Percentiles rank a stretch among this genome's conserved stretches.
Evolutionary conservation across 768 basidiomycete species (phyloP).

Genomic region (Trichaptum fuscoviolaceum): DNA sequence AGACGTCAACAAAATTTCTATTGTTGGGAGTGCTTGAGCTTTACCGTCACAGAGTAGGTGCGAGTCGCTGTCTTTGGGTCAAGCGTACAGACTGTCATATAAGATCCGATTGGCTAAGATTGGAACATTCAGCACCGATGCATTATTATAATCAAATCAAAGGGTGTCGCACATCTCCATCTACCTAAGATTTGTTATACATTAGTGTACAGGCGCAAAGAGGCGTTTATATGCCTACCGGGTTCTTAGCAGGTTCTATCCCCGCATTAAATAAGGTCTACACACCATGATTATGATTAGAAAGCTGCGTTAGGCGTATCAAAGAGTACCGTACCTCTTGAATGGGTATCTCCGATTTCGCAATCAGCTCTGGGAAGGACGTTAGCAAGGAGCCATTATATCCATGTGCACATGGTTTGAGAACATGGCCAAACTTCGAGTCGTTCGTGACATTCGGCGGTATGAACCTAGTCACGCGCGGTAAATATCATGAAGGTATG

Average conservation of each 20-base stretch:
- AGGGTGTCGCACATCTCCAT: background rate
- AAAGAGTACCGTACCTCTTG: constrained; percentile 4
- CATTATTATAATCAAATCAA: background rate
- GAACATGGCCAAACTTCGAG: background rate
- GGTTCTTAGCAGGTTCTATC: background rate
- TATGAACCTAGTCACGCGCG: constrained; percentile 5
- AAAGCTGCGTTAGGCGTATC: background rate
- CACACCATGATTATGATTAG: background rate
- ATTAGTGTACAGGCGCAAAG: background rate
- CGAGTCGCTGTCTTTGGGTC: constrained; percentile 16
- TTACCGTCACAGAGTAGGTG: constrained; percentile 14
- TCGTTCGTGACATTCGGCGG: constrained; percentile 4
- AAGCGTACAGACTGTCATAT: background rate
- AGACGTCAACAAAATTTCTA: constrained; percentile 23
- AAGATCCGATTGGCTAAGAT: constrained; percentile 10
- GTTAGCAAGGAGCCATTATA: constrained; percentile 7
- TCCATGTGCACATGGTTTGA: constrained; percentile 8
- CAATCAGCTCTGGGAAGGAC: constrained; percentile 5
- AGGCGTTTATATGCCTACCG: background rate
- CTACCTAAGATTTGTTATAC: background rate
- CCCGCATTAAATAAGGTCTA: background rate
- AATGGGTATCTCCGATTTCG: background rate
- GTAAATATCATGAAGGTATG: background rate
- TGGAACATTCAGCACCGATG: background rate
- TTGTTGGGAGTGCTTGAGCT: constrained; percentile 16